phyloP scores from a whole-genome alignment of 2,329 filamentous ascomycete species.

The Thielaviopsis punctulata region DNA sequence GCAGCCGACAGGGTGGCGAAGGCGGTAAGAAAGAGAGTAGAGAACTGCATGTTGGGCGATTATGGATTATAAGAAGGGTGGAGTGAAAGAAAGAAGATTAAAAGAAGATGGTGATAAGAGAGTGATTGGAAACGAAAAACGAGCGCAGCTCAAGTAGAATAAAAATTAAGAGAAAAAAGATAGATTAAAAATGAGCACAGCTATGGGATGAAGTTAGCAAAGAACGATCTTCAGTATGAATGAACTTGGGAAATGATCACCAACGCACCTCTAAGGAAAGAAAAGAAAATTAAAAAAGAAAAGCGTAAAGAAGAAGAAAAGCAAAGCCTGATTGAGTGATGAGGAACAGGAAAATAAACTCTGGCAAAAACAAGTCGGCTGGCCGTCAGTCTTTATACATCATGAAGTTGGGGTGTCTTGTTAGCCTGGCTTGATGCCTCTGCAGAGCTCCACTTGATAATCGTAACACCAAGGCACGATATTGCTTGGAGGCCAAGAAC shows the following conservation, averaged over 20 bases:
- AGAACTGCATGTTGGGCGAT: constrained; percentile 10
- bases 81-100: neutral
- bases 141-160: constrained; percentile 1
- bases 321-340: neutral
- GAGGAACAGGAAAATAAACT: neutral
- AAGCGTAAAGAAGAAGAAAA: constrained; percentile 14
- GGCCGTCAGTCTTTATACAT: neutral
- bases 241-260: constrained; percentile 9
- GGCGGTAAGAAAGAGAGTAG: constrained; percentile 18
- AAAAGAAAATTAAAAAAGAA: constrained; percentile 14
- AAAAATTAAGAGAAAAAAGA: neutral
- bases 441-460: no score
- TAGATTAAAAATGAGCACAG: constrained; percentile 14
- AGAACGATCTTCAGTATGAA: constrained; percentile 8
- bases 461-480: no score
- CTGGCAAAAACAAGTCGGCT: neutral
- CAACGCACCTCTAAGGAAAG: constrained; percentile 9
- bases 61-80: neutral
- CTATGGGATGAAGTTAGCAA: constrained; percentile 13
- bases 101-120: neutral
- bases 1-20: constrained; percentile 28
- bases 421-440: neutral
- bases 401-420: neutral
- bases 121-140: neutral
- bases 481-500: neutral